Evolutionary conservation across 495 filamentous ascomycete genomes (phyloP).

Genomic region (Penicillium manginii): DNA sequence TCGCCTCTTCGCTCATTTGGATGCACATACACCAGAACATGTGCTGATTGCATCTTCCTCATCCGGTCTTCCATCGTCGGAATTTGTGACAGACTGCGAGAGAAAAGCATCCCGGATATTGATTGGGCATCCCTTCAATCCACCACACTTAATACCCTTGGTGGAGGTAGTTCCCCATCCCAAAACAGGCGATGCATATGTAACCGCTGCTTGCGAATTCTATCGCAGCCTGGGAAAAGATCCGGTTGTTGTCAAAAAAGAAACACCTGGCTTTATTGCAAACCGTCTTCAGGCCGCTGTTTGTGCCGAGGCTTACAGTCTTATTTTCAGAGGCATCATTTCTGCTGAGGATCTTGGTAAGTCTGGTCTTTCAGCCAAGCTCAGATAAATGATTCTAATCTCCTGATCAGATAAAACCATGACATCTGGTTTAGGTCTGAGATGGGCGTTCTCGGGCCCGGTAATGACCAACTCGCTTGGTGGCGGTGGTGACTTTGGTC

Average conservation of each 20-base stretch:
- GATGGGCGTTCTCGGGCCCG: constrained; percentile 54
- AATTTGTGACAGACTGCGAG: constrained; percentile 25
- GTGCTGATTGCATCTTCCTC: constrained; percentile 27
- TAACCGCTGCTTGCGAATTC: constrained; percentile 38
- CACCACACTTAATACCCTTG: constrained; percentile 59
- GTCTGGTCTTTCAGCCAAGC: constrained; percentile 14
- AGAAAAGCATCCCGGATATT: constrained; percentile 42
- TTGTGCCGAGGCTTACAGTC: constrained; percentile 38
- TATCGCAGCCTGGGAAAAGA: constrained; percentile 45
- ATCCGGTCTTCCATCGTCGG: constrained; percentile 27
- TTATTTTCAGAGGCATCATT: constrained; percentile 35
- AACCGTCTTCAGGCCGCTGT: constrained; percentile 43
- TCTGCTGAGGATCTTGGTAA: constrained; percentile 38
- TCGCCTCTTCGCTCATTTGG: constrained; percentile 23
- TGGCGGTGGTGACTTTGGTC: constrained; percentile 37
- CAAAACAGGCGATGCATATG: constrained; percentile 9
- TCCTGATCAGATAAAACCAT: constrained; percentile 6
- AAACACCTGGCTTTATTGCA: constrained; percentile 45
- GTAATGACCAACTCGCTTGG: constrained; percentile 55
- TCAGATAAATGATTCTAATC: not conserved
- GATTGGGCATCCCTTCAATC: constrained; percentile 61
- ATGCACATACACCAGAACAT: constrained; percentile 15
- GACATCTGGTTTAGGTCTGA: constrained; percentile 44
- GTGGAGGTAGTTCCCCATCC: constrained; percentile 55
- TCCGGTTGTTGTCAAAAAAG: constrained; percentile 50